These are phyloP conservation scores for Syzygium aromaticum DNA, from an alignment of 345 rosid species.

Conservation along the genomic window DNA sequence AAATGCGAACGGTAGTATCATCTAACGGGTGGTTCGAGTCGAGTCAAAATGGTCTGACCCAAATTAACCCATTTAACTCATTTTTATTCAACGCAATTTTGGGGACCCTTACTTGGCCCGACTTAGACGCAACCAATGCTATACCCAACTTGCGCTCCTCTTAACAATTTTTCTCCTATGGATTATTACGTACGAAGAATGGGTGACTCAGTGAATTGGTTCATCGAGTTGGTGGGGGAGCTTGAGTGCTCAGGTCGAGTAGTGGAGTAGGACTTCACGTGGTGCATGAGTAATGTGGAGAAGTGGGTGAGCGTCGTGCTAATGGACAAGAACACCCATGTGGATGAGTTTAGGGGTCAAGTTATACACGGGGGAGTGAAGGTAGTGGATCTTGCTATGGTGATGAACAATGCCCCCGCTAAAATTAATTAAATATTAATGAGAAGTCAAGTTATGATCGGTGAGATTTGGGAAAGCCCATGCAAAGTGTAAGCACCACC, in stretches of 20 bases:
- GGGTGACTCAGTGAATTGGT: background rate
- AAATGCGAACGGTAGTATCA: background rate
- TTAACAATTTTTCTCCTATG: rapidly evolving
- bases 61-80: no score
- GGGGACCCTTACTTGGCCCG: rapidly evolving
- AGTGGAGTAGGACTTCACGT: no score
- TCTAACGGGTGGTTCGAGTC: background rate
- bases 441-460: background rate
- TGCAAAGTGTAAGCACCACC: background rate
- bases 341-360: background rate
- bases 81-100: background rate
- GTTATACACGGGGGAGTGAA: background rate
- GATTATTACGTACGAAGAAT: background rate
- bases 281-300: no score
- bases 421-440: no score
- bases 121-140: rapidly evolving
- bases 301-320: no score
- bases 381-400: background rate
- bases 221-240: no score
- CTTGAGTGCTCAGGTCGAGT: no score
- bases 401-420: background rate
- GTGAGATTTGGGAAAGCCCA: background rate
- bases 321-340: background rate
- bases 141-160: rapidly evolving
- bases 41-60: no score